Base-by-base conservation (phyloP, 2,329 filamentous ascomycete species). In the Coniosporium tulheliwenetii region DNA sequence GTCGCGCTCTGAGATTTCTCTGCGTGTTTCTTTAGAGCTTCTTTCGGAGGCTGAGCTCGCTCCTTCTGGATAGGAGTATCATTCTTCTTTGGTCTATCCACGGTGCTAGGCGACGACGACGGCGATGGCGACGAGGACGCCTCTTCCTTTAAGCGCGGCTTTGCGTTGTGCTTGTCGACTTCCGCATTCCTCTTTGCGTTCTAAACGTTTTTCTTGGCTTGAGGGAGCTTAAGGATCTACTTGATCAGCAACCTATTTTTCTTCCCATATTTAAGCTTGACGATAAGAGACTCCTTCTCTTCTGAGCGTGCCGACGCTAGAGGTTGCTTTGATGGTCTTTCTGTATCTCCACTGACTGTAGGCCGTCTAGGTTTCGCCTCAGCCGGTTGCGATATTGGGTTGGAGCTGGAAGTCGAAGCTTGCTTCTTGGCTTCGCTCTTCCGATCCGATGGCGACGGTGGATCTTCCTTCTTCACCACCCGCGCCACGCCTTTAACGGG, bases 241-340 rank as follows among this genome's bases (percentile, higher is more conserved):
- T 66, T 62, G 29, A 73, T 60, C n/a, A 63, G 62, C 41, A 63
- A 63, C 35, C 58, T 56, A 48, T 68, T 66, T 33, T 61, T 52
- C 48, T 65, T 70, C 10, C 67, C 66, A 48, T 71, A 73, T 44
- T 63, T 70, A 34, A 74, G 51, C 45, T 60, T 69, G 19, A 71
- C 63, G 36, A 71, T 55, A 30, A 68, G 56, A 41, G 52, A 57
- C 32, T 44, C 41, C 45, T 51, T 58, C 13, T 41, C 29, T 9
- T 40, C 39, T 36, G 26, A 34, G 31, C 7, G 33, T 35, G 33
- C 33, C 12, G 12, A 10, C 7, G 5, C 1, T 15, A 2, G 7
- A 2, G 33, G 7, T 5, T 8, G 19, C 14, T 35, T 35, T 2
- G 10, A n/a, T 7, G 33, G 33, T 35, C 33, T 5, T 14, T 8